Conservation (phyloP, 331 rosid genomes). For the Malus hybrid region DNA sequence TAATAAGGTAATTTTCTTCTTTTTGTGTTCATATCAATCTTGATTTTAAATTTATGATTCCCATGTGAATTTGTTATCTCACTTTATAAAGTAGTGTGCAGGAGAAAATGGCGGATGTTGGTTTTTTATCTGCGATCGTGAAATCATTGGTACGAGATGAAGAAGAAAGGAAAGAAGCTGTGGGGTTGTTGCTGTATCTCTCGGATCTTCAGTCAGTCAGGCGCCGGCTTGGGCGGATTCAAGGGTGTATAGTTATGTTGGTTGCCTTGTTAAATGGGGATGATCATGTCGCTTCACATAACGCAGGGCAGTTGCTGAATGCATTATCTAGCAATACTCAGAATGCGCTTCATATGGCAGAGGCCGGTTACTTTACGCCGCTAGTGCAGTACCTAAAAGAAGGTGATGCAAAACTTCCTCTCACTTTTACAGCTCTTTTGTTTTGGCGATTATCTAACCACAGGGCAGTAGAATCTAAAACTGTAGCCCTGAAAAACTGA, state of each 20-base stretch:
- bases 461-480: too few species aligned
- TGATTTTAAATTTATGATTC: neutral
- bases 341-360: conserved; percentile 91
- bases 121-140: conserved; percentile 56
- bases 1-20: conserved; percentile 45
- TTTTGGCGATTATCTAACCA: neutral
- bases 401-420: conserved; percentile 44
- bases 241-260: conserved; percentile 81
- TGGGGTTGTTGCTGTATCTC: conserved; percentile 60
- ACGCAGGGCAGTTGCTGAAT: conserved; percentile 61
- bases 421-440: conserved; percentile 1
- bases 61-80: conserved; percentile 16
- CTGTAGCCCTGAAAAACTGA: too few species aligned
- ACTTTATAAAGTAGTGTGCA: conserved; percentile 36
- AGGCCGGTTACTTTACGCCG: conserved; percentile 86
- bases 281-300: conserved; percentile 53
- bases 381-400: conserved; percentile 63
- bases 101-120: conserved; percentile 78
- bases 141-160: conserved; percentile 64
- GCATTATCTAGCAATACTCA: conserved; percentile 65
- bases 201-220: conserved; percentile 55
- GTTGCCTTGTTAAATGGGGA: conserved; percentile 69
- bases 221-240: conserved; percentile 67
- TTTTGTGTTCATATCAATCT: neutral
- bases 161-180: conserved; percentile 80